Base-by-base conservation (phyloP, 306 rosid genomes). In the Spatholobus suberectus region DNA sequence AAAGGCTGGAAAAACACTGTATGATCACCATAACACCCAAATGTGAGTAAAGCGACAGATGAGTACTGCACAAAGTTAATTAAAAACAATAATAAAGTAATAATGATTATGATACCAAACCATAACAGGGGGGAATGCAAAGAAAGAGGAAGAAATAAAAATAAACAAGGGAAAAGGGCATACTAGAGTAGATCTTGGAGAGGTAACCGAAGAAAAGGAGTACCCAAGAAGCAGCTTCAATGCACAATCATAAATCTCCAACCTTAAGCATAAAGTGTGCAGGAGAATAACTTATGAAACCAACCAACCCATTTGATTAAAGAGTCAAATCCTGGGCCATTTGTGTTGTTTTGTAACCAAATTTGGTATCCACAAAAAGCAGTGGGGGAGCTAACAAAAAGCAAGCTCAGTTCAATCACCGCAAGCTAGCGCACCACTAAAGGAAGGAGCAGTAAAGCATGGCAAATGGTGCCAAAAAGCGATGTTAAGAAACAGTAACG, bases 161-260 rank as follows among this genome's bases (percentile, higher is more conserved):
- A 66, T 14, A 17, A 57, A 43, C 26, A 6, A 35, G 17, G 7
- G 34, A 66, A 86, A 89, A 88, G 89, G 87, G 86, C 96, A 88
- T 96, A 91, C 94, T 81, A 83, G 92, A 92, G 88, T 86, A 89
- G 98, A 96, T 92, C 98, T 92, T 85, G 88, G 88, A 89, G 89
- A 77, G 85, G 93, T 81, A 82, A 69, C 65, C 80, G 81, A 85
- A 86, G 94, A 59, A 86, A n/a, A 89, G 76, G 58, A 57, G 73
- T 63, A 51, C 38, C 87, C 86, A 87, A 79, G 38, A 88, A 87
- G 59, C 84, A 40, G 82, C 71, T 69, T 84, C 82, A 78, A 82
- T 77, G 87, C 67, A 87, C 80, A 87, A 88, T 88, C 90, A 92
- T 88, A 73, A 85, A 63, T 77, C 84, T 83, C 88, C 85, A 82